Percentiles rank a stretch among this genome's conserved stretches.
Conservation (phyloP, 495 filamentous ascomycete species). For the Penicillium macrosclerotiorum region DNA sequence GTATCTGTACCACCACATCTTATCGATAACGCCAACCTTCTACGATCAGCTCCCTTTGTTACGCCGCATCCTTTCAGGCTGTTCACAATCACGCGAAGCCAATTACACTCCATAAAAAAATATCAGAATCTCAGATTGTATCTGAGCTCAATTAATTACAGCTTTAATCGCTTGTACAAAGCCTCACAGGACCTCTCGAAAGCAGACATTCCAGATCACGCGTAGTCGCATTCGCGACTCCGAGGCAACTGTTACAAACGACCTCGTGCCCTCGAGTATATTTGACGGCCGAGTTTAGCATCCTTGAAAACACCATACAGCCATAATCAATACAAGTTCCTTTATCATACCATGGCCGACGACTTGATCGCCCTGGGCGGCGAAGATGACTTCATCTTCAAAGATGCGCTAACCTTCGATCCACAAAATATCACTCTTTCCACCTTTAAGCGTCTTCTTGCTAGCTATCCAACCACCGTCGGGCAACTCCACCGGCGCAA, state of each 20-base stretch:
- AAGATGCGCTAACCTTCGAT: conserved; percentile 16
- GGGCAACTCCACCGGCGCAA: conserved; percentile 26
- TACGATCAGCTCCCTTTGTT: no score
- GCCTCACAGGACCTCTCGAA: no score
- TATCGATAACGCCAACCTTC: no score
- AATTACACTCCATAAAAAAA: background rate
- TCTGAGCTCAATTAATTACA: background rate
- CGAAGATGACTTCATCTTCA: background rate
- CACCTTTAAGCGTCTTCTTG: conserved; percentile 33
- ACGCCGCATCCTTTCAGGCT: no score
- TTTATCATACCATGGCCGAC: no score
- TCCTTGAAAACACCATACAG: background rate
- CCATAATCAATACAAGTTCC: background rate
- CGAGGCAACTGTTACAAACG: background rate
- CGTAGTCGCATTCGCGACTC: background rate
- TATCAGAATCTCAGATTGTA: background rate
- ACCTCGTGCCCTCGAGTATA: no score
- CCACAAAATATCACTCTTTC: conserved; percentile 26
- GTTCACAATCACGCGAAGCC: background rate
- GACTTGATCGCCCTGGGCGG: conserved; percentile 9
- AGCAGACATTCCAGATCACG: no score
- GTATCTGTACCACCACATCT: background rate
- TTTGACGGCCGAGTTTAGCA: no score
- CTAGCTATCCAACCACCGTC: conserved; percentile 31
- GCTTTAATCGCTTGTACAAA: background rate